Evolutionary conservation across 2,329 filamentous ascomycete species (phyloP), one percentile per base, ranked within the genome.

Genomic region (Penicillium sp.): DNA sequence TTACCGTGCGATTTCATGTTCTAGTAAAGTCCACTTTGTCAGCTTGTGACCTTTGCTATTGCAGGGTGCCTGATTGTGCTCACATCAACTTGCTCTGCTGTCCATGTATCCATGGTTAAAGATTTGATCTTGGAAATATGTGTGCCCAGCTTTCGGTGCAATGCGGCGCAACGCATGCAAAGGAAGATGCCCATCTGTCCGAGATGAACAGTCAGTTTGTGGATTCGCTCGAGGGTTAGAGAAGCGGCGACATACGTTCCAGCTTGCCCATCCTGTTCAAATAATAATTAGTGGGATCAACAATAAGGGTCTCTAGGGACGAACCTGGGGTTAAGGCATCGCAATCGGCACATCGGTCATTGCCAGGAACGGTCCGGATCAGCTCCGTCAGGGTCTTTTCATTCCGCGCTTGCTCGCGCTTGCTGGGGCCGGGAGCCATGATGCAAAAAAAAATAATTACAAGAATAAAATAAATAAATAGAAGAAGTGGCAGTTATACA

Each of bases 41-140:
- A 97, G 96, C 70, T 87, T 90, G 89, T 93, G 68, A 29, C 55
- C 38, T 17, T 17, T 58, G 35, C 44, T 27, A 44, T 12, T 3
- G 21, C n/a, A 38, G n/a, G 27, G 1, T 9, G n/a, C 2, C 23
- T 29, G 49, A 52, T 31, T 48, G 36, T 58, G 77, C 85, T 77
- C 81, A 96, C 93, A 78, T 99, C 94, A 63, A 99, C 93, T 78
- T 99, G 94, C 60, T 97, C 94, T 70, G 89, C 88, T 49, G 90
- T 87, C 94, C 94, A 99, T 66, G 89, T 94, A 77, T 99, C 94
- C 93, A 99, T 97, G 75, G 90, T 97, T 78, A 99, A 78, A 38
- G 93, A 97, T 78, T 99, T 99, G 80, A 99, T 92, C 76, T 99
- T 99, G 65, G 93, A 97, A 62, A 99, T 91, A 76, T 99, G 94